These are phyloP conservation scores for Phyllosticta ampelicida DNA, from an alignment of 2,329 filamentous ascomycete species.

Conservation along the genomic window DNA sequence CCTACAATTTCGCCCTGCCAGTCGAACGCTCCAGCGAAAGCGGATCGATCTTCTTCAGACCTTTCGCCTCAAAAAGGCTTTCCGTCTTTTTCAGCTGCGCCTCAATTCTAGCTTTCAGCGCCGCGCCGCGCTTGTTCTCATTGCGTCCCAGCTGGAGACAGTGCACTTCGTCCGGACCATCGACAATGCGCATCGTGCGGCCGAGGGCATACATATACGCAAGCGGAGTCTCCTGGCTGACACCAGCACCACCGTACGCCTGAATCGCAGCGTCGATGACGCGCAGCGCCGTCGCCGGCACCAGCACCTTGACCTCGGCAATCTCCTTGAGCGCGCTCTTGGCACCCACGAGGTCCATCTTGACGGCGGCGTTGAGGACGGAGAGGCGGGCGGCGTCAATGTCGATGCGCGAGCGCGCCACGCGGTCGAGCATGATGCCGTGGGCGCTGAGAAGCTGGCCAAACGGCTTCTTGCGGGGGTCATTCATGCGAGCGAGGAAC, in stretches of 20 bases:
- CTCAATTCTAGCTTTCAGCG: constrained; percentile 50
- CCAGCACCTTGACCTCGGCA: constrained; percentile 86
- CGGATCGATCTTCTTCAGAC: constrained; percentile 13
- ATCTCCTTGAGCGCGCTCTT: constrained; percentile 90
- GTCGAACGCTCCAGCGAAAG: constrained; percentile 2
- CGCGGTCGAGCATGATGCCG: constrained; percentile 90
- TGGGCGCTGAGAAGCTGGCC: constrained; percentile 79
- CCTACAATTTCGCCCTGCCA: constrained; percentile 10
- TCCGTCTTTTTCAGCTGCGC: constrained; percentile 55
- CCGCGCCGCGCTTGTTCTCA: constrained; percentile 60
- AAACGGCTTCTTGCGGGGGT: constrained; percentile 82
- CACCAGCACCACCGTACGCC: constrained; percentile 79
- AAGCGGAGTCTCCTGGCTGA: constrained; percentile 89
- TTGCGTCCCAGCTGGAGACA: constrained; percentile 65
- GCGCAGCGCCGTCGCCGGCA: constrained; percentile 68
- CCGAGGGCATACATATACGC: constrained; percentile 66
- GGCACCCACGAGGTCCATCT: constrained; percentile 81
- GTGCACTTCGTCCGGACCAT: constrained; percentile 92
- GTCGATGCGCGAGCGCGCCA: constrained; percentile 83
- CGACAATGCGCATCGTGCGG: constrained; percentile 73
- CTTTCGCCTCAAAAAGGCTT: constrained; percentile 53
- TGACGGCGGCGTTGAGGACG: constrained; percentile 88
- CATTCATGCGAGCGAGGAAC: constrained; percentile 91
- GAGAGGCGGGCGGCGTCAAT: constrained; percentile 85
- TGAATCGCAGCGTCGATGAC: constrained; percentile 94